Conservation (phyloP, 1,284 basidiomycete species). For the Sporisorium sorghi region DNA sequence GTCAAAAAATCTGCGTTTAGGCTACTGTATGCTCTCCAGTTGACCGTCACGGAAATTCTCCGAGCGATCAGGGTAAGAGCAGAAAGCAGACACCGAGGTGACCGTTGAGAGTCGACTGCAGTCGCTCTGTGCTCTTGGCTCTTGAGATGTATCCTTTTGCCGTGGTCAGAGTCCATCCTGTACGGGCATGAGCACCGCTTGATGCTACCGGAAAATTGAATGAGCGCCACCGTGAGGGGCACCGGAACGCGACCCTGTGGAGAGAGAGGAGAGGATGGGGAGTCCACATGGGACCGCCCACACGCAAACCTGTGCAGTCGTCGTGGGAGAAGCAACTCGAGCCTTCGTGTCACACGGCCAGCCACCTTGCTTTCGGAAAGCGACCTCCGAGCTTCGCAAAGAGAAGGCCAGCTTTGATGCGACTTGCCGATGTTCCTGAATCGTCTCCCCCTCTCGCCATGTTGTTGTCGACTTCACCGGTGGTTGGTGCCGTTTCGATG, state of each 20-base stretch:
- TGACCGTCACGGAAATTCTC: conserved; percentile 7
- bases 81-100: background rate
- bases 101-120: too few relatives aligned
- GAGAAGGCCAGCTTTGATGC: background rate
- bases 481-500: background rate
- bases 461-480: background rate
- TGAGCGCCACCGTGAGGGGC: background rate
- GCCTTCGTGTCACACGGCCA: background rate
- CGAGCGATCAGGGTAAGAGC: background rate
- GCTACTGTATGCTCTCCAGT: background rate
- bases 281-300: background rate
- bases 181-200: too few relatives aligned
- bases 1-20: too few relatives aligned
- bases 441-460: background rate
- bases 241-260: too few relatives aligned
- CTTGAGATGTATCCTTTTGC: too few relatives aligned
- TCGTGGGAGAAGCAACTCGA: too few relatives aligned
- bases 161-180: too few relatives aligned
- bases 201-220: too few relatives aligned
- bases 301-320: background rate
- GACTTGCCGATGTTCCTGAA: background rate
- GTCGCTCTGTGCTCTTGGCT: too few relatives aligned
- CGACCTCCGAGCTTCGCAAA: conserved; percentile 1
- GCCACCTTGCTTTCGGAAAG: background rate
- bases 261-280: too few relatives aligned